These are phyloP conservation scores for Pseudocercospora crystallina DNA, from an alignment of 2,329 filamentous ascomycete genomes.

Conservation along the genomic window DNA sequence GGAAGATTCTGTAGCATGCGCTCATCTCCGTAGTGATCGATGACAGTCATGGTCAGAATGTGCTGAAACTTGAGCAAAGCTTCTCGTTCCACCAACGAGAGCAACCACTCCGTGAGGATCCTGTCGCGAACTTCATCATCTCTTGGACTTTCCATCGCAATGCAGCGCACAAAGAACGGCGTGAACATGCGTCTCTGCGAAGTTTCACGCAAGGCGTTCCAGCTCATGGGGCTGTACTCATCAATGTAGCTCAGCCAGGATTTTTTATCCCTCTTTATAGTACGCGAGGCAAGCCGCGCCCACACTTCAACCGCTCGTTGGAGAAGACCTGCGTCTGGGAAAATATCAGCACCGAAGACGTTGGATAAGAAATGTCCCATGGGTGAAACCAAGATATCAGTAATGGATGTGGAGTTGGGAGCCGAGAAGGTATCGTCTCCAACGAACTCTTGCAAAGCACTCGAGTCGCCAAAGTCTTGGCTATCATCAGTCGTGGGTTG, in stretches of 20 bases:
- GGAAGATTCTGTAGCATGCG: slow-evolving; percentile 58
- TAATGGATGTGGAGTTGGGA: slow-evolving; percentile 24
- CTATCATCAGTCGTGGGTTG: slow-evolving; percentile 56
- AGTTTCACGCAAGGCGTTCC: slow-evolving; percentile 48
- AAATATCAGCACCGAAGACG: slow-evolving; percentile 59
- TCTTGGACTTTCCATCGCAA: slow-evolving; percentile 42
- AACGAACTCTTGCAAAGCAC: slow-evolving; percentile 50
- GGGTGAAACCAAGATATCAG: slow-evolving; percentile 48
- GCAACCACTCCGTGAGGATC: slow-evolving; percentile 56
- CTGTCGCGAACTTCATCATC: slow-evolving; percentile 47
- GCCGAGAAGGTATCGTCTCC: neutral
- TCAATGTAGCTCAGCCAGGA: slow-evolving; percentile 59
- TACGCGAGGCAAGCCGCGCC: slow-evolving; percentile 48
- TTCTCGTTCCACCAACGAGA: slow-evolving; percentile 58
- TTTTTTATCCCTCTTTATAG: slow-evolving; percentile 41
- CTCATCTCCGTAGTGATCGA: slow-evolving; percentile 49
- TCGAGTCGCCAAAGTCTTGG: slow-evolving; percentile 63
- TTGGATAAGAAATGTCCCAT: slow-evolving; percentile 59
- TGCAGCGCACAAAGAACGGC: slow-evolving; percentile 45
- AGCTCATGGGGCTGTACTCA: slow-evolving; percentile 53
- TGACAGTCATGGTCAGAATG: slow-evolving; percentile 53
- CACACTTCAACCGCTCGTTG: slow-evolving; percentile 56
- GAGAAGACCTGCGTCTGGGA: slow-evolving; percentile 56
- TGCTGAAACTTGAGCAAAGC: slow-evolving; percentile 63
- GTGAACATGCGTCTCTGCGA: slow-evolving; percentile 47